Evolutionary conservation across 2,329 filamentous ascomycete species (phyloP).

Genomic region (Phaeomoniella chlamydospora): DNA sequence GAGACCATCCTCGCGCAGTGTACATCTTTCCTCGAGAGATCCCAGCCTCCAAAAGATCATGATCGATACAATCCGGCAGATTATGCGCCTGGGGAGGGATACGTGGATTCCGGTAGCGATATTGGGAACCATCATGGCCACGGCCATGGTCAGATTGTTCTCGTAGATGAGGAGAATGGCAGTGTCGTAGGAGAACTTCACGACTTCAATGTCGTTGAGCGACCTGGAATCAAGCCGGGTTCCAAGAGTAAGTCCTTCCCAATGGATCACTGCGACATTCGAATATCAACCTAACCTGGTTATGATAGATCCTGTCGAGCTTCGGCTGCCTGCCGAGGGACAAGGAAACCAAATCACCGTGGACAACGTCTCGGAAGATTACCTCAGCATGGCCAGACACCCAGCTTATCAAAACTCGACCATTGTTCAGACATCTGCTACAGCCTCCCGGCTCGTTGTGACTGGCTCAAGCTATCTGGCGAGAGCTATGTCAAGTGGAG

Average conservation of each 20-base stretch:
- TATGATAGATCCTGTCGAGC: slow-evolving; percentile 31
- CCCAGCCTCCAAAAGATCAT: slow-evolving; percentile 41
- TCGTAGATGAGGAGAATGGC: slow-evolving; percentile 91
- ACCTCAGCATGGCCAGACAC: slow-evolving; percentile 64
- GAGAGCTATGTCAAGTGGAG: slow-evolving; percentile 61
- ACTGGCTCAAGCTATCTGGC: slow-evolving; percentile 70
- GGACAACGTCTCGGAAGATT: slow-evolving; percentile 36
- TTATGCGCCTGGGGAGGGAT: slow-evolving; percentile 68
- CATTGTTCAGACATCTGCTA: slow-evolving; percentile 73
- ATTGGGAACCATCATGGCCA: slow-evolving; percentile 13
- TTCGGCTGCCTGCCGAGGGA: slow-evolving; percentile 30
- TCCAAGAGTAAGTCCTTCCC: slow-evolving; percentile 71
- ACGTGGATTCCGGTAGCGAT: slow-evolving; percentile 32
- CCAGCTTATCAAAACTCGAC: slow-evolving; percentile 83
- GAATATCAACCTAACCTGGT: slow-evolving; percentile 9
- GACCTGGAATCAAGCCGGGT: slow-evolving; percentile 62
- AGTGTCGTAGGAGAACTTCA: slow-evolving; percentile 86
- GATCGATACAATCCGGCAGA: slow-evolving; percentile 62
- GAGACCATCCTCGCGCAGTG: slow-evolving; percentile 97
- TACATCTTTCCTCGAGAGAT: slow-evolving; percentile 83
- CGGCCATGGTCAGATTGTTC: slow-evolving; percentile 62
- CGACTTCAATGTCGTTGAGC: slow-evolving; percentile 68
- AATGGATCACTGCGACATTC: neutral
- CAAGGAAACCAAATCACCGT: slow-evolving; percentile 31
- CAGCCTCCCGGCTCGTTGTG: slow-evolving; percentile 81